Evolutionary conservation across 106 monocot genomes (phyloP), one percentile per base, ranked within the genome.

Genomic region (Dioscorea dumetorum): DNA sequence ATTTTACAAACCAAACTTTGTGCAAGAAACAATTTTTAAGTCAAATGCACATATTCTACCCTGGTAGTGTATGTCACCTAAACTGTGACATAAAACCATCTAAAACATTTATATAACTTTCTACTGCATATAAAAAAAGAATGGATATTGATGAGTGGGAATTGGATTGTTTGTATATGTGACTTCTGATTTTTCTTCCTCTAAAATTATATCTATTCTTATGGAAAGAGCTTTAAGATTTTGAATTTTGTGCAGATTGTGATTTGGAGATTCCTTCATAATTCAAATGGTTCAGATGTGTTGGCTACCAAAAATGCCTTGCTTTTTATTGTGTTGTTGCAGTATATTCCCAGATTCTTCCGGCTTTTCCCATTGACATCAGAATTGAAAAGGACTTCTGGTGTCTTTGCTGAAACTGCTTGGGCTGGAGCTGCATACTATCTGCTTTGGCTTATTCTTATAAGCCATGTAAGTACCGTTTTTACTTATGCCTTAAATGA

Each of bases 401-500:
- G 95, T 68, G 91, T 88, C 32, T 88, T 95, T 82, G 84, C 91
- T 63, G 91, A 95, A 76, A 95, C 88, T 68, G 87, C 91, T 68
- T 95, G 95, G 95, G 85, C 88, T 71, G 95, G 95, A 68, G 95
- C 95, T 64, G 91, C 85, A 31, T 95, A 95, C 70, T 95, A 95
- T 70, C 80, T 95, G 15, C 70, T 95, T 33, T 88, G 82, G 88
- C 91, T 76, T 70, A 80, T 95, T 67, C 88, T 95, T 70, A 88
- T 87, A 50, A 83, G 95, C 78, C 95, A 95, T 81, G 95, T 95
- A 78, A 84, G 87, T 69, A 49, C 24, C 2, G n/a, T 10, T 54
- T 64, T 24, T 71, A 24, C 24, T 67, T 49, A 24, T 13, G 19
- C 50, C 23, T 51, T 22, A 8, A 67, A 49, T 67, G 21, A 41